Conservation (phyloP, 768 basidiomycete species). For the Kockovaella imperatae region DNA sequence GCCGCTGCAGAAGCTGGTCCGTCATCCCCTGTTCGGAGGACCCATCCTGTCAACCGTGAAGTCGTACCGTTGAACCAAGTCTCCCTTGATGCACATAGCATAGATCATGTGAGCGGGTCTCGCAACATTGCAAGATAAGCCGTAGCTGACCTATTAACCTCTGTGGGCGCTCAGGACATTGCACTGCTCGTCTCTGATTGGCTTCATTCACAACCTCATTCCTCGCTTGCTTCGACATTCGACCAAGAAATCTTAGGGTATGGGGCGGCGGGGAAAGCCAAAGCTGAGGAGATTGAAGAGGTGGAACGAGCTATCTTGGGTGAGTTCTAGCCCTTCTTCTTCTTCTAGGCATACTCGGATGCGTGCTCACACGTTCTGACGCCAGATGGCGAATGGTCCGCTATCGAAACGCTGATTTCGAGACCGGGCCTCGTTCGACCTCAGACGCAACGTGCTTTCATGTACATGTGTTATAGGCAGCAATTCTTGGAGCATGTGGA, state of each 20-base stretch:
- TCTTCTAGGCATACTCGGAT: not conserved
- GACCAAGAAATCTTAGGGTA: constrained; percentile 27
- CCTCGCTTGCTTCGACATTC: constrained; percentile 11
- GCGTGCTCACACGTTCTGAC: not conserved
- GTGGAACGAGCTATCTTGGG: constrained; percentile 36
- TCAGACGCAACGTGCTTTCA: constrained; percentile 37
- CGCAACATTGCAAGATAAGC: too few relatives aligned
- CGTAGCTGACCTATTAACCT: too few relatives aligned
- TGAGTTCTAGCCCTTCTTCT: constrained; percentile 2
- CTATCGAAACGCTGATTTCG: constrained; percentile 28
- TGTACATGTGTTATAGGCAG: constrained; percentile 40
- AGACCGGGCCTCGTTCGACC: constrained; percentile 25
- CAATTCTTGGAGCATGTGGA: constrained; percentile 43
- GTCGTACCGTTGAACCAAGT: too few relatives aligned
- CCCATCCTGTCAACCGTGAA: too few relatives aligned
- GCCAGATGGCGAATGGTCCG: constrained; percentile 40
- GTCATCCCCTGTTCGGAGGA: too few relatives aligned
- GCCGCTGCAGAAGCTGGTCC: too few relatives aligned
- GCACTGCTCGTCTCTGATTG: constrained; percentile 33
- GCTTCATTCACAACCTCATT: constrained; percentile 18
- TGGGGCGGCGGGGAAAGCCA: constrained; percentile 1
- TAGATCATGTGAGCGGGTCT: too few relatives aligned
- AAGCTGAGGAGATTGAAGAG: constrained; percentile 19
- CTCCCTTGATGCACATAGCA: too few relatives aligned
- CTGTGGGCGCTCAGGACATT: constrained; percentile 35